Base-by-base conservation (phyloP, 2,329 filamentous ascomycete species). In the Chaetothyriales sp. region DNA sequence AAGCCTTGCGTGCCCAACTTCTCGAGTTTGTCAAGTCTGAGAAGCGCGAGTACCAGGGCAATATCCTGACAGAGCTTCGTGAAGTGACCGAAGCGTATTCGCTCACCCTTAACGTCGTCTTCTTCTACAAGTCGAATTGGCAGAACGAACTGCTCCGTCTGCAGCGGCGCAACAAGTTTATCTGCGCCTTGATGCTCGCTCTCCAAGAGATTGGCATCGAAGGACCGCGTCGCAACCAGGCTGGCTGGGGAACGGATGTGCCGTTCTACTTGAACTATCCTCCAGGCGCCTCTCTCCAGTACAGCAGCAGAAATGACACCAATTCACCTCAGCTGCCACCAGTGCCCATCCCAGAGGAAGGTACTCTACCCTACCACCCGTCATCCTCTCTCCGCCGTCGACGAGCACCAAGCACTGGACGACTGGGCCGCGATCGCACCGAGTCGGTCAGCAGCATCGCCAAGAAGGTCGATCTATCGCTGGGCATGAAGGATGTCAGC, bases 61-160 rank as follows among this genome's bases (percentile, higher is more conserved):
- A 89, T 57, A 88, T 95, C 51, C 77, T 95, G 39, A 93, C 86
- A 0, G 88, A 95, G 66, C 73, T 96, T 59, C 79, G 78, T 20
- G 79, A 80, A 7, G 81, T 96, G 48, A 80, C 82, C 20, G 83
- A 95, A 60, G 86, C 88, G 36, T 86, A 90, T 64, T 85, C 83
- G 5, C 82, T 94, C 62, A 88, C 81, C 3, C 76, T 95, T 62
- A 95, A 95, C 66, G 80, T 96, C 51, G 82, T 95, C 62, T 95
- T 95, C 73, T 95, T 95, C 73, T 94, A 95, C 76, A 95, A 95
- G 67, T 87, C 84, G 53, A 95, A 90, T 66, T 95, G 85, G 78
- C 90, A 96, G 65, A 95, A 95, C 64, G 90, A 96, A 64, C 74
- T 93, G 44, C 74, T 95, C 20, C 88, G 90, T 69, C 77, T 96